Evolutionary conservation across 768 basidiomycete species (phyloP).

Genomic region (Cantharellus anzutake): DNA sequence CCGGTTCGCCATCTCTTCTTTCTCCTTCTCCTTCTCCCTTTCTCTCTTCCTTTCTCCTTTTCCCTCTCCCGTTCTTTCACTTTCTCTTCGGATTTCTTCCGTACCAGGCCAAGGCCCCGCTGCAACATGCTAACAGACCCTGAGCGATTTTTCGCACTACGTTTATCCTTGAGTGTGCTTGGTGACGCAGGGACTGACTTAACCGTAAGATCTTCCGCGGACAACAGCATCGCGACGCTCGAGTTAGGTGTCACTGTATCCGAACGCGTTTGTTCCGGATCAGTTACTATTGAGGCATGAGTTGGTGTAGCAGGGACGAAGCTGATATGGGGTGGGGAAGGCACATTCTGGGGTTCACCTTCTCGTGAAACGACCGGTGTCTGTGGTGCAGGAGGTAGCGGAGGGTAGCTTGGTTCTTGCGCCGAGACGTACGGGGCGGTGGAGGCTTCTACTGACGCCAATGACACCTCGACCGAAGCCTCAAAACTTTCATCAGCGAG

Average conservation of each 20-base stretch:
- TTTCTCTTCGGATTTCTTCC: slow-evolving; percentile 64
- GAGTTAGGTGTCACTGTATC: slow-evolving; percentile 35
- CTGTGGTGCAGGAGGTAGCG: background rate
- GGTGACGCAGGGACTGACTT: slow-evolving; percentile 57
- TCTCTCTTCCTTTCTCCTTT: slow-evolving; percentile 19
- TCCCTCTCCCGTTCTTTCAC: slow-evolving; percentile 35
- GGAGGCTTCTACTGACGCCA: background rate
- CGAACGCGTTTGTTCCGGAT: slow-evolving; percentile 16
- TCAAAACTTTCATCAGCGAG: background rate
- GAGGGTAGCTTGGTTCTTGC: slow-evolving; percentile 10
- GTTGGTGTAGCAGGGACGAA: slow-evolving; percentile 54
- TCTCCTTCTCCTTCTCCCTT: slow-evolving; percentile 2
- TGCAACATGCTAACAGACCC: slow-evolving; percentile 95
- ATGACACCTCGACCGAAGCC: background rate
- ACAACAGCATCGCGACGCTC: slow-evolving; percentile 6
- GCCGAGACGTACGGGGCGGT: background rate
- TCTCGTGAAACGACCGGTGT: background rate
- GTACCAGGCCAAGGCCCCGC: slow-evolving; percentile 60
- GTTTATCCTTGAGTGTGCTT: slow-evolving; percentile 35
- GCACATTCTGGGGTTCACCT: slow-evolving; percentile 9
- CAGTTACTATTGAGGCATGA: background rate
- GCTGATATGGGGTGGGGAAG: slow-evolving; percentile 40
- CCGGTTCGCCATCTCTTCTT: background rate
- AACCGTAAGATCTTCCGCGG: slow-evolving; percentile 18
- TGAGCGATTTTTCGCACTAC: slow-evolving; percentile 46